Percentiles rank a stretch among this genome's conserved stretches.
These are phyloP conservation scores for Pisolithus albus DNA, from an alignment of 768 basidiomycete genomes.

Conservation along the genomic window DNA sequence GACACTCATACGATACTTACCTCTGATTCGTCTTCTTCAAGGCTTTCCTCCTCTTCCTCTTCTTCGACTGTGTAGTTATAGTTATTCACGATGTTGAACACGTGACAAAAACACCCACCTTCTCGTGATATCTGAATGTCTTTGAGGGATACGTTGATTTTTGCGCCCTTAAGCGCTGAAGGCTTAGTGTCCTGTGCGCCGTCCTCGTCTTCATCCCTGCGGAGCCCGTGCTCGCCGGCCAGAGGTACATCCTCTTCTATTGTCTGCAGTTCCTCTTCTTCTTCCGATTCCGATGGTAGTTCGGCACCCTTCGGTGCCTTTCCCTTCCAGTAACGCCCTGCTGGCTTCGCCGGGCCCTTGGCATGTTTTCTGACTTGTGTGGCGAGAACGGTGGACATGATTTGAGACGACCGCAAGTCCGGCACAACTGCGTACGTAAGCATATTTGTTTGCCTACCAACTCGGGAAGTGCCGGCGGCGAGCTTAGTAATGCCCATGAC, in stretches of 20 bases:
- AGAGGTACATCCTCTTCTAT: slow-evolving; percentile 51
- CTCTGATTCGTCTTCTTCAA: slow-evolving; percentile 34
- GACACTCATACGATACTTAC: slow-evolving; percentile 27
- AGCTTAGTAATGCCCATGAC: no score
- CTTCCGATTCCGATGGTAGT: slow-evolving; percentile 58
- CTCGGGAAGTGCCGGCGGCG: no score
- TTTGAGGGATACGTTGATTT: slow-evolving; percentile 69
- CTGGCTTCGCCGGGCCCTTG: slow-evolving; percentile 71
- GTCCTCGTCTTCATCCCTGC: slow-evolving; percentile 38
- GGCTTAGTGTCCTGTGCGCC: slow-evolving; percentile 41
- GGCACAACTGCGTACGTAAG: slow-evolving; percentile 10
- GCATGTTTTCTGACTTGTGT: slow-evolving; percentile 56
- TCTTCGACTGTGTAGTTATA: slow-evolving; percentile 22
- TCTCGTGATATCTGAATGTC: slow-evolving; percentile 75
- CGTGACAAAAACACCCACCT: slow-evolving; percentile 28
- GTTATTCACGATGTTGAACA: background rate
- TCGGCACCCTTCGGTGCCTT: slow-evolving; percentile 77
- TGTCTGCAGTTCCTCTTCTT: slow-evolving; percentile 39
- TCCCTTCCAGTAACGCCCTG: slow-evolving; percentile 85
- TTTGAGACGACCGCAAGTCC: background rate
- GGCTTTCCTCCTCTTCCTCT: slow-evolving; percentile 42
- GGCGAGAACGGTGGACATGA: slow-evolving; percentile 29
- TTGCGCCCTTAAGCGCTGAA: slow-evolving; percentile 30
- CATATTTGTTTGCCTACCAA: background rate
- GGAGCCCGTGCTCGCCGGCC: slow-evolving; percentile 49